Conservation (phyloP, 495 filamentous ascomycete genomes). For the Trichoderma asperelloides region DNA sequence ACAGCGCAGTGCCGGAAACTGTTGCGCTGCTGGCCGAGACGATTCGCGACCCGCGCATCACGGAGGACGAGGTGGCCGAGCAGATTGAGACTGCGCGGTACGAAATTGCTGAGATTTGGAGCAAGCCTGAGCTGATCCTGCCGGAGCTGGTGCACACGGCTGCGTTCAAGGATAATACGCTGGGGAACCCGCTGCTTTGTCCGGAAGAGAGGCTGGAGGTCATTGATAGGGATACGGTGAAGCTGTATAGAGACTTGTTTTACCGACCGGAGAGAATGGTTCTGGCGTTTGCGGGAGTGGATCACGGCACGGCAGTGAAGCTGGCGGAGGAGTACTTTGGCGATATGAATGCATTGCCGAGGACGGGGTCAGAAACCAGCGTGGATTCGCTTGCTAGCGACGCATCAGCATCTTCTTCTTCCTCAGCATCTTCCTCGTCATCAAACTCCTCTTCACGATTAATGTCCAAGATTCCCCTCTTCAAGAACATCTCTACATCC, state of each 20-base stretch:
- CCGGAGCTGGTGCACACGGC: slow-evolving; percentile 93
- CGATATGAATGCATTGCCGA: slow-evolving; percentile 70
- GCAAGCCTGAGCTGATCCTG: slow-evolving; percentile 89
- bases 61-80: slow-evolving; percentile 77
- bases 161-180: slow-evolving; percentile 88
- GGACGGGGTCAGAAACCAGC: slow-evolving; percentile 36
- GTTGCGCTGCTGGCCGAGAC: slow-evolving; percentile 87
- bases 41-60: slow-evolving; percentile 79
- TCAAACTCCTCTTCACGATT: slow-evolving; percentile 45
- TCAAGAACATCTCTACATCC: slow-evolving; percentile 80
- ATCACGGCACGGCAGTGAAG: slow-evolving; percentile 69
- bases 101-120: slow-evolving; percentile 96
- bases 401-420: slow-evolving; percentile 33
- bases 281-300: slow-evolving; percentile 87
- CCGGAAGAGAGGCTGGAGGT: slow-evolving; percentile 69
- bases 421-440: slow-evolving; percentile 23
- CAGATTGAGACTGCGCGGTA: slow-evolving; percentile 89
- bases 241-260: slow-evolving; percentile 73
- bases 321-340: slow-evolving; percentile 82
- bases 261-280: slow-evolving; percentile 86
- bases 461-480: slow-evolving; percentile 80
- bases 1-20: slow-evolving; percentile 76
- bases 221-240: slow-evolving; percentile 67
- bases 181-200: slow-evolving; percentile 89
- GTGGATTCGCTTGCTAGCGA: slow-evolving; percentile 13